A percentile compares a stretch with the other conserved stretches of the same genome.
These are phyloP conservation scores for Aspergillus texensis DNA, from an alignment of 2,329 filamentous ascomycete genomes.

Conservation along the genomic window DNA sequence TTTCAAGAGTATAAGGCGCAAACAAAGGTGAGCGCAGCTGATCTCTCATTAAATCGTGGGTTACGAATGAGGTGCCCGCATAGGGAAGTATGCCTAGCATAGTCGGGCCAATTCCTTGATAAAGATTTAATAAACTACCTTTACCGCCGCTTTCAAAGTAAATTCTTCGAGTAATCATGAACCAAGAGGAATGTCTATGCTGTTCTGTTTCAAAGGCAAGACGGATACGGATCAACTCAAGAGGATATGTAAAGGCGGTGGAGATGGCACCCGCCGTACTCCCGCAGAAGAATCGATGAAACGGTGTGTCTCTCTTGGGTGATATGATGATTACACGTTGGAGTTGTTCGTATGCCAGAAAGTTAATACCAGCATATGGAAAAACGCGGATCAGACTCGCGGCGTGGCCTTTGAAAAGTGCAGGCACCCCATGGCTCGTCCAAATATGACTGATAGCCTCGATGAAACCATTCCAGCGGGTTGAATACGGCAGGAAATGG, in stretches of 20 bases:
- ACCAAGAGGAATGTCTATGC: not conserved
- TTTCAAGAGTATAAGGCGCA: constrained; percentile 66
- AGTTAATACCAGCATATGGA: constrained; percentile 96
- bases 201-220: constrained; percentile 90
- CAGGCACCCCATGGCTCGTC: constrained; percentile 69
- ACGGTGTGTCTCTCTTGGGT: constrained; percentile 74
- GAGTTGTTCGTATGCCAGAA: constrained; percentile 96
- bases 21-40: constrained; percentile 72
- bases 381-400: constrained; percentile 94
- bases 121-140: constrained; percentile 69
- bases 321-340: constrained; percentile 74
- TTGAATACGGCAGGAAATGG: constrained; percentile 88
- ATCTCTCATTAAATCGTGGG: constrained; percentile 88
- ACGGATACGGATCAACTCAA: constrained; percentile 90
- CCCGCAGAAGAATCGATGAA: constrained; percentile 61
- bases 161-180: not conserved
- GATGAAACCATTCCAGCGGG: constrained; percentile 83
- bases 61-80: constrained; percentile 92
- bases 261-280: constrained; percentile 72
- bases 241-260: constrained; percentile 93
- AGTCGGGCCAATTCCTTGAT: constrained; percentile 88
- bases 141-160: not conserved
- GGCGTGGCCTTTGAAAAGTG: constrained; percentile 90
- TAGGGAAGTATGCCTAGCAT: constrained; percentile 95
- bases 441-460: constrained; percentile 81